These are phyloP conservation scores for Ophiostoma quercus DNA, from an alignment of 2,329 filamentous ascomycete species.

Conservation along the genomic window DNA sequence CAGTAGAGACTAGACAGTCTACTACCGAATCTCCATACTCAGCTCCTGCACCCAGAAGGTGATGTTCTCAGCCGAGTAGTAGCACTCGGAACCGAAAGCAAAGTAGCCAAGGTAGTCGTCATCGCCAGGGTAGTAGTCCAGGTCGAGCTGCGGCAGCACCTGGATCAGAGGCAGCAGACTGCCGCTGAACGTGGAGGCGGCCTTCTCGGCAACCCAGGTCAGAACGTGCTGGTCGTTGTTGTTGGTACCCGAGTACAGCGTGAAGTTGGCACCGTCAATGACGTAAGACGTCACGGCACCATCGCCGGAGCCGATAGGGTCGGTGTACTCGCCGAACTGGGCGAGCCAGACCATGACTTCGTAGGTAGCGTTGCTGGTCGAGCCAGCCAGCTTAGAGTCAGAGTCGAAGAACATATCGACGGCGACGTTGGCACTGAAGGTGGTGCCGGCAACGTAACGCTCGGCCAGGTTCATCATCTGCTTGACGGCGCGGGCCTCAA, in stretches of 20 bases:
- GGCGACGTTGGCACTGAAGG: slow-evolving; percentile 51
- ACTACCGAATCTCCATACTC: slow-evolving; percentile 33
- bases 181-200: slow-evolving; percentile 41
- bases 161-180: slow-evolving; percentile 44
- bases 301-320: slow-evolving; percentile 42
- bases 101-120: slow-evolving; percentile 49
- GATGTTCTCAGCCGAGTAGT: slow-evolving; percentile 40
- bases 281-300: slow-evolving; percentile 35
- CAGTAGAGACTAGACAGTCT: background rate
- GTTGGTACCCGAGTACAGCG: slow-evolving; percentile 42
- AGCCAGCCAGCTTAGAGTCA: slow-evolving; percentile 37
- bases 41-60: slow-evolving; percentile 44
- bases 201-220: slow-evolving; percentile 43
- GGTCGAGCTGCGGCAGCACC: slow-evolving; percentile 35
- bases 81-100: slow-evolving; percentile 49
- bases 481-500: slow-evolving; percentile 7
- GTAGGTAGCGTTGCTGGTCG: slow-evolving; percentile 41
- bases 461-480: slow-evolving; percentile 29
- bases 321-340: slow-evolving; percentile 41
- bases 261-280: slow-evolving; percentile 41
- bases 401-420: slow-evolving; percentile 55
- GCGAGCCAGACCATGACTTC: slow-evolving; percentile 40
- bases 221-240: slow-evolving; percentile 42
- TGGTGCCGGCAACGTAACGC: slow-evolving; percentile 48
- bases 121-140: slow-evolving; percentile 35